Percentiles rank a stretch among this genome's conserved stretches.
Evolutionary conservation across 2,329 filamentous ascomycete species (phyloP).

Genomic region (Celoporthe dispersa): DNA sequence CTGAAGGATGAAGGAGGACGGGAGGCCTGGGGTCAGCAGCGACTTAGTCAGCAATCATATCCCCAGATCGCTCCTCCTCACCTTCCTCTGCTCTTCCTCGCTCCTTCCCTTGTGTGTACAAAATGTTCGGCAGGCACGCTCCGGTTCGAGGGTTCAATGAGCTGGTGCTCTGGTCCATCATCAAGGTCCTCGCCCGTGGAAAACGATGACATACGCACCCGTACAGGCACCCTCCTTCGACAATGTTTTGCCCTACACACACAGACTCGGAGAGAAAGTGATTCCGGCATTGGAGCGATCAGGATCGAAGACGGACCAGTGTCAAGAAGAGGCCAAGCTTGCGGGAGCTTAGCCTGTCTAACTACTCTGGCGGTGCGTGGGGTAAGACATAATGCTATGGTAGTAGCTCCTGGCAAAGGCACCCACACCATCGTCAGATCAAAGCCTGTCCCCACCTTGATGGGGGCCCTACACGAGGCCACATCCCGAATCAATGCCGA

Average conservation of each 20-base stretch:
- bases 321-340: neutral
- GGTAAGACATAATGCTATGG: no score
- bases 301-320: neutral
- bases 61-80: neutral
- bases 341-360: neutral
- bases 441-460: neutral
- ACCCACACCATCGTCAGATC: constrained; percentile 23
- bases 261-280: constrained; percentile 6
- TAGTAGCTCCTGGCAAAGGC: no score
- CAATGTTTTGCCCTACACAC: neutral
- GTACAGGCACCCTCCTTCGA: neutral
- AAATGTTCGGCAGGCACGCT: neutral
- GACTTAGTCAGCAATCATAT: neutral
- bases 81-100: neutral
- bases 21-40: neutral
- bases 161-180: neutral
- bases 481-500: constrained; percentile 37
- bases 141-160: neutral
- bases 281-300: neutral
- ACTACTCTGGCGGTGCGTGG: neutral
- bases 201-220: neutral
- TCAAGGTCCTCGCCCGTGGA: neutral
- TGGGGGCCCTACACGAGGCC: neutral
- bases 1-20: neutral
- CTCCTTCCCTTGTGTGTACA: neutral